Evolutionary conservation across 108 stramenopile genomes (phyloP).

Genomic region (Stephanodiscus minutulus): DNA sequence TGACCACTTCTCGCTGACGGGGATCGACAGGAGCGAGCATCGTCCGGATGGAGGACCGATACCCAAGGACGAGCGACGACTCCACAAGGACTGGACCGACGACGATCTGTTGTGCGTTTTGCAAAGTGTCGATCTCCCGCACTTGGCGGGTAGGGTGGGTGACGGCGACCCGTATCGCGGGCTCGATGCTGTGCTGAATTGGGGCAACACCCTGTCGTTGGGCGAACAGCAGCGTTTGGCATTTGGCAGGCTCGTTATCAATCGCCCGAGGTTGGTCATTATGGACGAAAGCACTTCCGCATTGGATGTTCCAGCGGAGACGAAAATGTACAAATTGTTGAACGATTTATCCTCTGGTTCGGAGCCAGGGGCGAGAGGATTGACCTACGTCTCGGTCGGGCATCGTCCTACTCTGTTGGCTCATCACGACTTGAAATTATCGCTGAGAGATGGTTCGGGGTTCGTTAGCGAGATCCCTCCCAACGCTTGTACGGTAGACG

Average conservation of each 20-base stretch:
- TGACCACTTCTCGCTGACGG: conserved; percentile 26
- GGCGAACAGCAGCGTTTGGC: conserved; percentile 84
- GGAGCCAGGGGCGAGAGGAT: neutral
- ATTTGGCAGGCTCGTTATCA: conserved; percentile 69
- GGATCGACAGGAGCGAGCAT: conserved; percentile 27
- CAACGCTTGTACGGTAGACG: conserved; percentile 26
- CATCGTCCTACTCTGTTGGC: conserved; percentile 77
- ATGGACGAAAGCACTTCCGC: conserved; percentile 83
- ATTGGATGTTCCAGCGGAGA: conserved; percentile 70
- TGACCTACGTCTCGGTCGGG: conserved; percentile 78
- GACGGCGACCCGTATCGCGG: conserved; percentile 48
- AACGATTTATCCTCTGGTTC: conserved; percentile 21
- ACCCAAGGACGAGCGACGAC: conserved; percentile 26
- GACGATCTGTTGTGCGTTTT: conserved; percentile 43
- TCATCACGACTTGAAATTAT: conserved; percentile 70
- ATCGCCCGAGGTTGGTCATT: conserved; percentile 65
- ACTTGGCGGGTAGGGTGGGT: conserved; percentile 51
- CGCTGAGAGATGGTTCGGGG: conserved; percentile 32
- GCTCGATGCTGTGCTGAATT: conserved; percentile 57
- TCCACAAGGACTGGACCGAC: conserved; percentile 44
- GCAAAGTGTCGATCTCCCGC: conserved; percentile 48
- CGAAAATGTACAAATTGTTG: conserved; percentile 66
- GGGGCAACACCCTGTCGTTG: conserved; percentile 69
- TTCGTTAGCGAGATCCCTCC: conserved; percentile 33
- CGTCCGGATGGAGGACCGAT: conserved; percentile 24